Evolutionary conservation across 306 rosid species (phyloP).

Genomic region (Cyclanthera cordifolia): DNA sequence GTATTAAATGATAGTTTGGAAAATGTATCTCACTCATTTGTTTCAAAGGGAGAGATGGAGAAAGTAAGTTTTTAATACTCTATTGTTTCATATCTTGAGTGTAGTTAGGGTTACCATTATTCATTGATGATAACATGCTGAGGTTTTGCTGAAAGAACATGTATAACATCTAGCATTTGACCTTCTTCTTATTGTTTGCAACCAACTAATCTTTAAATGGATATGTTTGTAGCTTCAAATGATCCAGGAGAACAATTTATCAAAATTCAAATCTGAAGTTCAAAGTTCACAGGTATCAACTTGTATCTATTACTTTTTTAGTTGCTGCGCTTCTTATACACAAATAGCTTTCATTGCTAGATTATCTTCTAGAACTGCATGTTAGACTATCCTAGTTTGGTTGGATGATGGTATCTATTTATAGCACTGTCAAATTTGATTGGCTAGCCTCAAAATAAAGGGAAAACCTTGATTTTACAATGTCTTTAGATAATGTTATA

Average conservation of each 20-base stretch:
- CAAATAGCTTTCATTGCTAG: neutral
- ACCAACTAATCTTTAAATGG: conserved; percentile 3
- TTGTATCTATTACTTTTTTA: neutral
- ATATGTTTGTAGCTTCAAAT: conserved; percentile 35
- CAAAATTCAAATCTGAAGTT: conserved; percentile 85
- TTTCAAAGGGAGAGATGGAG: conserved; percentile 77
- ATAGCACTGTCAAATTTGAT: neutral
- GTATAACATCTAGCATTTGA: neutral
- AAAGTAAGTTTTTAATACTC: conserved; percentile 34
- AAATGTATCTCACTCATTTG: conserved; percentile 66
- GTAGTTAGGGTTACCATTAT: neutral
- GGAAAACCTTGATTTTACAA: neutral
- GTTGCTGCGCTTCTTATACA: neutral
- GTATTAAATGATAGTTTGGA: conserved; percentile 79
- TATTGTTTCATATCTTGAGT: neutral
- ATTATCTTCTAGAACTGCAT: no score
- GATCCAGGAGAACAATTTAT: conserved; percentile 67
- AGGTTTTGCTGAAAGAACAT: neutral
- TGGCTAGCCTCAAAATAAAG: neutral
- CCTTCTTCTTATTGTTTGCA: neutral
- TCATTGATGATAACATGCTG: neutral
- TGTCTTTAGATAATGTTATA: neutral
- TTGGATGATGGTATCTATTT: neutral
- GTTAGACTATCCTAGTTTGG: neutral
- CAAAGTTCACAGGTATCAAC: conserved; percentile 77